Evolutionary conservation across 1,284 basidiomycete species (phyloP), one percentile per base, ranked within the genome.

Genomic region (Mixia osmundae): DNA sequence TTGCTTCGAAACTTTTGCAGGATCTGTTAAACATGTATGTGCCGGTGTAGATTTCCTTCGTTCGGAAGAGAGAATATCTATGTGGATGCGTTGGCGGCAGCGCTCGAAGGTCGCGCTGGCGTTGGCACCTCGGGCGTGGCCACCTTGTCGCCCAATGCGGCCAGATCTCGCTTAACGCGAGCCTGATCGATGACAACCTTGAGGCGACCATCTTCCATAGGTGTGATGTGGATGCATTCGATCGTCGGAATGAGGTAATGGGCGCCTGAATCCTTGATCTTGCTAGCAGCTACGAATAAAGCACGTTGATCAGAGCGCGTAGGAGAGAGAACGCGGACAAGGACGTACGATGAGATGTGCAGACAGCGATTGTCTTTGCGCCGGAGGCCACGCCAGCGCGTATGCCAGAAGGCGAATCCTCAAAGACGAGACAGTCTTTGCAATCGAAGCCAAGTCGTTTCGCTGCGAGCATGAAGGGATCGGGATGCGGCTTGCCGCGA

Each of bases 391-490:
- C 68, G 36, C 71, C 74, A 2, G 74, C 72, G 27, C 64, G 64
- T 53, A 77, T 76, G 26, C 74, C 74, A 15, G 65, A 69, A 1
- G 71, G 73, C 25, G 71, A 74, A 54, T 75, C 73, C 50, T 76
- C 74, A 44, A 76, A 73, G 37, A 77, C 72, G 44, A 76, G 65
- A 61, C 57, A 57, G 33, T 53, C 52, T 22, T 52, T 54, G 27
- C 54, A 75, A 34, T 57, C 53, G 42, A 55, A 73, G 1, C 74
- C 74, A 38, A 78, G 67, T 51, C 72, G 70, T 45, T 68, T 55
- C 4, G 74, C 74, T 4, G 74, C 73, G 38, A 76, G 67, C 40
- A 76, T 61, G 64, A 76, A 76, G 1, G 73, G 72, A 52, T 75
- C 71, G 37, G 50, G 51, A 42, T 47, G 45, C 22, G 53, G 53